A percentile compares a stretch with the other conserved stretches of the same genome.
phyloP scores from a whole-genome alignment of 768 basidiomycete species.

The Collybia nuda region DNA sequence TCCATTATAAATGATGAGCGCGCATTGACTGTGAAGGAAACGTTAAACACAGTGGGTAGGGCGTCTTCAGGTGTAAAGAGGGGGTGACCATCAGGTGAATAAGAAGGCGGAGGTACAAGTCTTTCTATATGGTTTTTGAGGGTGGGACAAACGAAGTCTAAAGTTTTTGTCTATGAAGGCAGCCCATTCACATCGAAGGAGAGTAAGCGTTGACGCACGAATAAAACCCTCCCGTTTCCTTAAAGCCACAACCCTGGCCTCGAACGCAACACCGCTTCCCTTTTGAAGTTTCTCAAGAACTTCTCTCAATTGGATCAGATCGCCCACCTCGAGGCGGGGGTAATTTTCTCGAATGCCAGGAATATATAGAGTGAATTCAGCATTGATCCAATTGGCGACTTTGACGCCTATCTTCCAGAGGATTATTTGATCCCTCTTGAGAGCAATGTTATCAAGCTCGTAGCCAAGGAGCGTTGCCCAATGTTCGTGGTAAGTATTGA shows the following conservation, averaged over 20 bases:
- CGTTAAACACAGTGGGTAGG: constrained; percentile 43
- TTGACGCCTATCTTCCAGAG: constrained; percentile 39
- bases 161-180: background rate
- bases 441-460: constrained; percentile 42
- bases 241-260: constrained; percentile 41
- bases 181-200: background rate
- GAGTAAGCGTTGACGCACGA: constrained; percentile 31
- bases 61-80: constrained; percentile 28
- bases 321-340: constrained; percentile 42
- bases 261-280: constrained; percentile 41
- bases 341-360: constrained; percentile 39
- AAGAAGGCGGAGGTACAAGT: constrained; percentile 22
- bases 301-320: constrained; percentile 44
- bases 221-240: constrained; percentile 46
- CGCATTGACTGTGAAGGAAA: constrained; percentile 48
- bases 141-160: constrained; percentile 40
- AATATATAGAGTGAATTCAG: constrained; percentile 36
- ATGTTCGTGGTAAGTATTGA: constrained; percentile 35
- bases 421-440: constrained; percentile 42
- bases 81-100: constrained; percentile 10
- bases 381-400: constrained; percentile 33
- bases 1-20: constrained; percentile 44
- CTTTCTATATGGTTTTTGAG: constrained; percentile 39
- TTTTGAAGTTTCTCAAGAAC: constrained; percentile 27
- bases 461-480: constrained; percentile 42